phyloP scores from a whole-genome alignment of 257 asterid species.

The Salvia miltiorrhiza region DNA sequence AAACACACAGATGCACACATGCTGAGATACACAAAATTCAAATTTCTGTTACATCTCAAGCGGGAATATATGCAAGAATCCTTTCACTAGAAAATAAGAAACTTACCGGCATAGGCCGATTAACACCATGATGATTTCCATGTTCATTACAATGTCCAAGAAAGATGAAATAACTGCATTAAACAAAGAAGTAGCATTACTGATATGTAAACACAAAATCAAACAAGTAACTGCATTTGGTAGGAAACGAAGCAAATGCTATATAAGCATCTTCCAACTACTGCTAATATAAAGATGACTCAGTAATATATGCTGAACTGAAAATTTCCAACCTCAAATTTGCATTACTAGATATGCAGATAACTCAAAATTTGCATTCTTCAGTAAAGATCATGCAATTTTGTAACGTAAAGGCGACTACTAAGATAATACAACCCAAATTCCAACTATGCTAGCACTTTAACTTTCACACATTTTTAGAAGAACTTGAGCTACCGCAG shows the following conservation, averaged over 20 bases:
- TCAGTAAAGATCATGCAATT: not conserved
- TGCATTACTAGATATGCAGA: conserved; percentile 3
- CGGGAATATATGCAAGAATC: not conserved
- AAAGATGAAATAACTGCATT: conserved; percentile 37
- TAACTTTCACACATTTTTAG: not conserved
- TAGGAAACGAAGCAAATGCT: not conserved
- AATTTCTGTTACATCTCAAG: not conserved
- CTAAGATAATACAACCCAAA: not conserved
- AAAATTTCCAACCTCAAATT: not conserved
- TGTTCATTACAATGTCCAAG: conserved; percentile 33
- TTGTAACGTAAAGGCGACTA: not conserved
- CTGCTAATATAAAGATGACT: not conserved
- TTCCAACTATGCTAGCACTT: not conserved
- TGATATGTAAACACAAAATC: not conserved
- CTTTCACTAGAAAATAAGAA: conserved; percentile 12
- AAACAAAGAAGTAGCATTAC: not conserved
- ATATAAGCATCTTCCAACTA: conserved; percentile 1
- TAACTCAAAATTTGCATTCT: not conserved
- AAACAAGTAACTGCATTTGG: not conserved
- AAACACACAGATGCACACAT: not conserved
- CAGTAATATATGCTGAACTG: not conserved
- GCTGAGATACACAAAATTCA: not conserved
- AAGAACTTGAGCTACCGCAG: conserved; percentile 7
- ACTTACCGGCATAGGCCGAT: conserved; percentile 43
- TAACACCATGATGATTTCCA: conserved; percentile 34